Conservation (phyloP, 192 early-diverging fungal species). For the Entomortierella beljakovae region DNA sequence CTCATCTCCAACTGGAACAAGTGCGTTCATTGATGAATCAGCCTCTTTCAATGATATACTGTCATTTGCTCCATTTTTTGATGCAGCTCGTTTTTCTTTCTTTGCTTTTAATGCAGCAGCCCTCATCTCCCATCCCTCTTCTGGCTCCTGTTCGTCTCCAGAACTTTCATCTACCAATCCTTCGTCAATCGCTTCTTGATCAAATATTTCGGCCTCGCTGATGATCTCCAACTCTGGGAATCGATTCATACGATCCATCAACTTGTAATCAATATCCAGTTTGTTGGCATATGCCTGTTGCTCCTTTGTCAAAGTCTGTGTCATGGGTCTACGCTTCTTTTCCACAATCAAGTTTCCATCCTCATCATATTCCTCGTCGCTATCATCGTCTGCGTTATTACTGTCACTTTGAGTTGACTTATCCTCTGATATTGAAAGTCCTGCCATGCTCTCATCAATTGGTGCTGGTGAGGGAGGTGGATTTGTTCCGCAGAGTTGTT, state of each 20-base stretch:
- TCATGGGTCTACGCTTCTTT: constrained; percentile 4
- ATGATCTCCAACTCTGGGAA: constrained; percentile 77
- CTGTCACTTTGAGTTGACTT: constrained; percentile 9
- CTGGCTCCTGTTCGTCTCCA: constrained; percentile 49
- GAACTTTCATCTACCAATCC: constrained; percentile 52
- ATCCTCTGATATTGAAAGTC: constrained; percentile 34
- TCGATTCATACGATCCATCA: constrained; percentile 32
- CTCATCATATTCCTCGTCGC: constrained; percentile 35
- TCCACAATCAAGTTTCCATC: constrained; percentile 17
- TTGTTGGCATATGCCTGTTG: constrained; percentile 54
- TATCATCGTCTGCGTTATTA: neutral
- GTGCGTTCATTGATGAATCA: constrained; percentile 48
- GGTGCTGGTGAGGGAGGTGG: constrained; percentile 5
- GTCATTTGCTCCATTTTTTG: constrained; percentile 24
- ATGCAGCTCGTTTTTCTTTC: constrained; percentile 31
- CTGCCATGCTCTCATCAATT: constrained; percentile 14
- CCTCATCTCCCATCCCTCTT: constrained; percentile 49
- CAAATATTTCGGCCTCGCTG: constrained; percentile 71
- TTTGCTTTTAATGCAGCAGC: constrained; percentile 42
- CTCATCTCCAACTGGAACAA: constrained; percentile 68
- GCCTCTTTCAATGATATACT: constrained; percentile 35
- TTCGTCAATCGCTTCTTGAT: constrained; percentile 61
- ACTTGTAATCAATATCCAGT: constrained; percentile 35
- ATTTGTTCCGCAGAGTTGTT: constrained; percentile 64
- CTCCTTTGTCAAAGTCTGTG: constrained; percentile 43